Evolutionary conservation across 345 rosid species (phyloP).

Genomic region (Toxicodendron radicans): DNA sequence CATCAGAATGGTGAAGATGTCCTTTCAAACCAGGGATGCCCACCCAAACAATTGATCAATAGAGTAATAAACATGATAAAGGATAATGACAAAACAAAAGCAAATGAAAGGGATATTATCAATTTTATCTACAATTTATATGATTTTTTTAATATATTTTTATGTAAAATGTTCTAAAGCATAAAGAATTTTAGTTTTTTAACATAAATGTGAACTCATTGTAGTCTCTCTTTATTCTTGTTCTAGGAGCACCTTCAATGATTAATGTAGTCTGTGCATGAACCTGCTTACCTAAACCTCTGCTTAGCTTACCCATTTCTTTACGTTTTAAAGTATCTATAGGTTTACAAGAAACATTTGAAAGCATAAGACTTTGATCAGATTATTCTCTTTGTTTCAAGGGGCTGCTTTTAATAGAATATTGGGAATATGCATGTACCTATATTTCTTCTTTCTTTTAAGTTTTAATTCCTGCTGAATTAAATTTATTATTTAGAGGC

Average conservation of each 20-base stretch:
- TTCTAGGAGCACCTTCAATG: conserved; percentile 16
- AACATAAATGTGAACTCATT: no score
- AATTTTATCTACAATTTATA: conserved; percentile 16
- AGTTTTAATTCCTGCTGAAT: conserved; percentile 7
- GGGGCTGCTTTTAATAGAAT: conserved; percentile 6
- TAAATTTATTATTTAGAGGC: conserved; percentile 10
- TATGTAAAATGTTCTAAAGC: conserved; percentile 12
- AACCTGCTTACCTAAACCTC: conserved; percentile 21
- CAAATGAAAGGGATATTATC: conserved; percentile 24
- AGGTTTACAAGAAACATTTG: conserved; percentile 19
- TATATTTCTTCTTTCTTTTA: conserved; percentile 16
- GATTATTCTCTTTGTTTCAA: conserved; percentile 5
- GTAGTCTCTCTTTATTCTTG: conserved; percentile 13
- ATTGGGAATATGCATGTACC: conserved; percentile 31
- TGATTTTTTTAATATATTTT: background rate
- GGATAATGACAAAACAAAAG: conserved; percentile 27
- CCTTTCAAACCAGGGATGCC: conserved; percentile 14
- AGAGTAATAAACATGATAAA: conserved; percentile 1
- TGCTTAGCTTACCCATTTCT: conserved; percentile 14
- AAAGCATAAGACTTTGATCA: conserved; percentile 12
- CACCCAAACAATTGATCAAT: conserved; percentile 4
- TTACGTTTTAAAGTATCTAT: background rate
- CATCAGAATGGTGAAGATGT: conserved; percentile 28
- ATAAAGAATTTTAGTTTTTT: background rate
- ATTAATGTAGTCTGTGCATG: conserved; percentile 24